Base-by-base conservation (phyloP, 1,139 yeast species). In the Meyerozyma smithsonii region DNA sequence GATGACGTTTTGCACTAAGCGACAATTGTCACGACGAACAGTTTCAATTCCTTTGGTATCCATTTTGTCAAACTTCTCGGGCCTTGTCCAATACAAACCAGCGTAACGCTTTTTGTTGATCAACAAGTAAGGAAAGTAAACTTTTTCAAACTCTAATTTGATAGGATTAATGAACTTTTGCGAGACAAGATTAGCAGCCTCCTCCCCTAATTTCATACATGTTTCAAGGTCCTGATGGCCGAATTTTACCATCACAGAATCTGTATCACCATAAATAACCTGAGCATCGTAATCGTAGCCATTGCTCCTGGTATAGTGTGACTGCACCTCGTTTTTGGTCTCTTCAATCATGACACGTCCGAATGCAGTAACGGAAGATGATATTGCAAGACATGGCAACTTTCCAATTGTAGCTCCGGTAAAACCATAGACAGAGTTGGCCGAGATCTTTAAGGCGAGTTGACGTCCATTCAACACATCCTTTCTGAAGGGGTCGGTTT, bases 391-490 rank as follows among this genome's bases (percentile, higher is more conserved):
- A 67, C 98, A 94, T 0, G 99, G 99, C 40, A 94, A 72, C 55
- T 92, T 92, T 42, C 99, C 99, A 39, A 90, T 82, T 0, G 97
- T 92, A 2, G 99, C 99, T 64, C 99, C 99, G 0, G 99, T 94
- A 61, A 94, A 94, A 38, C 99, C 99, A 60, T 94, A 94, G 4
- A 94, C 99, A 2, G 98, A 92, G 59, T 94, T 94, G 4, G 99
- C 99, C 4, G 97, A 89, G 37, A 94, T 87, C 54, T 94, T 94
- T 58, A 94, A 71, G 0, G 99, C 99, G 51, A 94, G 70, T 63
- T 94, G 99, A 59, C 98, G 79, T 72, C 99, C 99, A 59, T 94
- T 95, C 40, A 94, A 74, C 30, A 94, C 97, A 52, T 90, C 95
- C 48, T 88, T 75, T 56, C 79, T 89, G 65, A 94, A 94, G 0